Conservation (phyloP, 1,139 yeast genomes). For the Suhomyces maxii region DNA sequence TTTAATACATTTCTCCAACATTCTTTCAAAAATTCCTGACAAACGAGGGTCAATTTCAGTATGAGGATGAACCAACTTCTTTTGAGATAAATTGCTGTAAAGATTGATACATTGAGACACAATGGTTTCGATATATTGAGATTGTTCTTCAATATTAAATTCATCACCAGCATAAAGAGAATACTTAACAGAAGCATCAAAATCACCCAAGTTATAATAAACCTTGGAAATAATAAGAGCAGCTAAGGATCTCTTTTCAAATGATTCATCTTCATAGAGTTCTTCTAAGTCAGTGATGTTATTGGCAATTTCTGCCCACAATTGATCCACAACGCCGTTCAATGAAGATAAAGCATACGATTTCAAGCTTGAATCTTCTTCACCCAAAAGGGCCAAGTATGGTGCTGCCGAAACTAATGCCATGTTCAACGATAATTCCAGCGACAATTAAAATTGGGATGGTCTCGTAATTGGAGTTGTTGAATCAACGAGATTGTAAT, state of each 20-base stretch:
- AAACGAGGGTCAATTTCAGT: slow-evolving; percentile 61
- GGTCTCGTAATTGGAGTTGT: background rate
- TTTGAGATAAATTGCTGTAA: slow-evolving; percentile 67
- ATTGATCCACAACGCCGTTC: slow-evolving; percentile 80
- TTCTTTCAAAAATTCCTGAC: slow-evolving; percentile 71
- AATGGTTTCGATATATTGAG: slow-evolving; percentile 92
- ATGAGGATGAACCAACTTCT: slow-evolving; percentile 43
- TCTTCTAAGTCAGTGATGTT: slow-evolving; percentile 85
- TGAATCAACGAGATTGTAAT: background rate
- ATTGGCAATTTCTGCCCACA: slow-evolving; percentile 98
- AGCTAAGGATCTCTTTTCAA: slow-evolving; percentile 77
- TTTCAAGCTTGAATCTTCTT: slow-evolving; percentile 75
- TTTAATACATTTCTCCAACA: slow-evolving; percentile 77
- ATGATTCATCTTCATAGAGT: slow-evolving; percentile 78
- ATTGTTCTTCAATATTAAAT: slow-evolving; percentile 69
- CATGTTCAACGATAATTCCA: slow-evolving; percentile 29
- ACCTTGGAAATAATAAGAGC: slow-evolving; percentile 93
- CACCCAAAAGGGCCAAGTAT: slow-evolving; percentile 82
- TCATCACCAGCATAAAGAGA: slow-evolving; percentile 83
- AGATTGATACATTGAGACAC: slow-evolving; percentile 89
- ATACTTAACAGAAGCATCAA: slow-evolving; percentile 84
- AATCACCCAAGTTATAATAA: slow-evolving; percentile 93
- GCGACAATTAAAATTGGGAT: background rate
- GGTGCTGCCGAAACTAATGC: slow-evolving; percentile 83
- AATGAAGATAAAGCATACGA: slow-evolving; percentile 82